Evolutionary conservation across 352 stramenopile species (phyloP), one percentile per base, ranked within the genome.

Genomic region (Phytophthora pseudosyringae): DNA sequence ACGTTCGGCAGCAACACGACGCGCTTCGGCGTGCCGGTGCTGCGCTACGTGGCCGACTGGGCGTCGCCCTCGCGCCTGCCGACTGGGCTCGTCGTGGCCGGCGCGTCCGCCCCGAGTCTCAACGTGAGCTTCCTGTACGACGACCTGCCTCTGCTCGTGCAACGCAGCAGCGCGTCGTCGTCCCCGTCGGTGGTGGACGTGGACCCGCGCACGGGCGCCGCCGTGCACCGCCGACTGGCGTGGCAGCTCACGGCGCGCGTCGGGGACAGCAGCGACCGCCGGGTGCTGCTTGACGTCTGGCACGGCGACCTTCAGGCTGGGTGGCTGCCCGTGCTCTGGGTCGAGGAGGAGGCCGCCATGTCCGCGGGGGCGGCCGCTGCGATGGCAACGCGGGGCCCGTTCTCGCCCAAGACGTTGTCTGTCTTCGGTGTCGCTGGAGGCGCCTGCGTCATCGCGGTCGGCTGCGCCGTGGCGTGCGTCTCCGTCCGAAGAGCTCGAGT

Each of bases 1-100:
- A 46, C 48, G 12, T 88, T 69, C 50, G 39, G 46, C n/a, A 68
- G 59, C 32, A 86, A 88, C 47, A 67, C 75, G 32, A 91, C 78
- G 16, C 71, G 80, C 8, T 91, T 84, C 40, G 80, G 82, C 1
- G 16, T 84, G 0, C 58, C 71, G 0, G 40, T 86, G 28, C 78
- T 87, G 78, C 80, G 80, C 12, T 91, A 88, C 45, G 43, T 50
- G 0, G 50, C 80, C 1, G 67, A 73, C 15, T 91, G 78, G 81
- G 65, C 70, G 6, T 47, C 62, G 2, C 80, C 80, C 0, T 65
- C 67, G 3, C 68, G 32, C 10, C 54, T 88, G 15, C 73, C 77
- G 1, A 75, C 65, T 49, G 80, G 77, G 16, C 15, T 84, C 7
- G 45, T 84, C 7, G 45, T 67, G 8, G 15, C 36, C 28, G 13